Evolutionary conservation across 2,329 filamentous ascomycete species (phyloP).

Genomic region (Passalora sequoiae): DNA sequence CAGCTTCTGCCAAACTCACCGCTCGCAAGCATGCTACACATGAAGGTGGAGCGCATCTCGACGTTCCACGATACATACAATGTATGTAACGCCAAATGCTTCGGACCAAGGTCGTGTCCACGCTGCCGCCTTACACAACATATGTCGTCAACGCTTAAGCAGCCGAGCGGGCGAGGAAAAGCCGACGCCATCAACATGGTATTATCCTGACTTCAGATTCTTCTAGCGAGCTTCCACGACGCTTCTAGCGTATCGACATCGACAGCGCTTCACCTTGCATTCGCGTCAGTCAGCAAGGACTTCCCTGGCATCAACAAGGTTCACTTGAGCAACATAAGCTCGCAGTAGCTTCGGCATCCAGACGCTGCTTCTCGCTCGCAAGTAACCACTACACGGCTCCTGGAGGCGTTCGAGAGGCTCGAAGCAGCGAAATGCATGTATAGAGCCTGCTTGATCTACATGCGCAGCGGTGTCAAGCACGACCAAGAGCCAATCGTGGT

Average conservation of each 20-base stretch:
- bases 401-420: background rate
- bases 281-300: slow-evolving; percentile 1
- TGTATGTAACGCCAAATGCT: slow-evolving; percentile 1
- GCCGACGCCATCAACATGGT: slow-evolving; percentile 1
- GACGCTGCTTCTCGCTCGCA: slow-evolving; percentile 5
- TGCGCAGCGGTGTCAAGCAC: background rate
- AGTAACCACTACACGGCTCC: slow-evolving; percentile 5
- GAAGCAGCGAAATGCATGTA: slow-evolving; percentile 1
- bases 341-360: slow-evolving; percentile 10
- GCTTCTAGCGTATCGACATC: slow-evolving; percentile 7
- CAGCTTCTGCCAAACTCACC: slow-evolving; percentile 1
- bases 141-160: slow-evolving; percentile 5
- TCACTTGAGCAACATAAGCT: slow-evolving; percentile 5
- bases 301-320: background rate
- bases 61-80: no score
- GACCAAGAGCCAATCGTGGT: background rate
- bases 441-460: slow-evolving; percentile 4
- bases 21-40: background rate
- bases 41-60: background rate
- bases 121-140: background rate
- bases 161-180: slow-evolving; percentile 1
- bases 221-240: slow-evolving; percentile 6
- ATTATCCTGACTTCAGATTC: background rate
- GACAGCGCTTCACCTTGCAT: slow-evolving; percentile 6
- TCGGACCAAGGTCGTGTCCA: background rate